phyloP scores from a whole-genome alignment of 805 yeast species.

The Dipodascus albidus region DNA sequence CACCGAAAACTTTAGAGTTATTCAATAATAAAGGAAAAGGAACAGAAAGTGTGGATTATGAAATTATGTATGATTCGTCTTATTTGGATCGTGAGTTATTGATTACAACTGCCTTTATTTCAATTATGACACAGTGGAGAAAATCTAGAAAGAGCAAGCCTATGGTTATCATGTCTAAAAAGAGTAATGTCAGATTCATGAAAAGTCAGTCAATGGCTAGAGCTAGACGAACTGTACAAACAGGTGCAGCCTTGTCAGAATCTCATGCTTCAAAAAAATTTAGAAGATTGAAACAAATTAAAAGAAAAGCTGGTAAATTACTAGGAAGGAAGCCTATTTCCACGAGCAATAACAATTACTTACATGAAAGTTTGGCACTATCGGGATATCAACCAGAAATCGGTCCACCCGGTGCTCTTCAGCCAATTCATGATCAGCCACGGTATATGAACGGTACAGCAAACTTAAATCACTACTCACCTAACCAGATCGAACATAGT shows the following conservation, averaged over 20 bases:
- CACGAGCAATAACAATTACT: neutral
- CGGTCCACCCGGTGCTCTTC: neutral
- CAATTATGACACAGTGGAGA: conserved; percentile 2
- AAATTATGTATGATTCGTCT: neutral
- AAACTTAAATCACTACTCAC: neutral
- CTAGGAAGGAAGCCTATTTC: neutral
- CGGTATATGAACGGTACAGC: neutral
- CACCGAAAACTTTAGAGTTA: neutral
- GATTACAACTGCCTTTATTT: conserved; percentile 1
- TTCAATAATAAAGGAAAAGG: neutral
- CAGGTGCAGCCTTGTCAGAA: neutral
- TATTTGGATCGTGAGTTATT: conserved; percentile 1
- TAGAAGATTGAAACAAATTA: neutral
- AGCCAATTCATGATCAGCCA: too few relatives aligned
- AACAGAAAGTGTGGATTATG: conserved; percentile 1
- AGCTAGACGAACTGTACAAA: neutral
- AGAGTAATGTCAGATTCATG: neutral
- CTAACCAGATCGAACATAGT: neutral
- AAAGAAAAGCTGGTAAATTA: neutral
- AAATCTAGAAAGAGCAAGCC: neutral
- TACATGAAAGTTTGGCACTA: neutral
- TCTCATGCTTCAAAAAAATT: neutral
- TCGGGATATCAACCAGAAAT: neutral
- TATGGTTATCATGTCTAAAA: neutral
- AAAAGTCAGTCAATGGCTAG: neutral